Conservation (phyloP, 306 rosid genomes). For the barrel medic (Medicago truncatula) region MtrunA17r5.0-ANR NC_053042.1:16132501-16133000, state of each 20-base stretch:
- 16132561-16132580: background rate
- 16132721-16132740: constrained; percentile 17
- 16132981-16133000: constrained; percentile 68
- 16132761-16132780: constrained; percentile 5
- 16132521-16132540: background rate
- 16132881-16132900: background rate
- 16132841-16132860: constrained; percentile 17
- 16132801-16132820: constrained; percentile 23
- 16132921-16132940: constrained; percentile 22
- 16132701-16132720: background rate
- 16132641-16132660: constrained; percentile 8
- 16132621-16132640: constrained; percentile 10
- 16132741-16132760: constrained; percentile 12
- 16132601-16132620: background rate
- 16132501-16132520: background rate
- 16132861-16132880: constrained; percentile 33
- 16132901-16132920: no score
- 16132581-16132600: background rate
- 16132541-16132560: background rate
- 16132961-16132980: constrained; percentile 53
- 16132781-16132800: constrained; percentile 2
- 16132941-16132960: constrained; percentile 22
- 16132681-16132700: background rate
- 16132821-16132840: constrained; percentile 6
- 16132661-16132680: background rate